These are phyloP conservation scores for Schoenoplectus tabernaemontani DNA, from an alignment of 202 grass and related monocot species.

Conservation along the genomic window DNA sequence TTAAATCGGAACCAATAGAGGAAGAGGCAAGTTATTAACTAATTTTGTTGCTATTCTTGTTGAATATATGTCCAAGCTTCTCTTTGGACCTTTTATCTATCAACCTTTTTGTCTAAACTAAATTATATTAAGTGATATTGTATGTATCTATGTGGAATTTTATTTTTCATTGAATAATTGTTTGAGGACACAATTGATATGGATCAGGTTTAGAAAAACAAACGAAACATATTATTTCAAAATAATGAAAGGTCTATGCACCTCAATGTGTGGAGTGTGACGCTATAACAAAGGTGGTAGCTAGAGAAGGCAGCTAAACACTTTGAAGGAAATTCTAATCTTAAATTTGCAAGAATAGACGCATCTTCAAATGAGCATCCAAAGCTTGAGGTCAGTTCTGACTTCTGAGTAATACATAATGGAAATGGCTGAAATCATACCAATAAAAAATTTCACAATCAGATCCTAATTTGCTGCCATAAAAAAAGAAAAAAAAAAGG, in stretches of 20 bases:
- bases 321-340: slow-evolving; percentile 53
- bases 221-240: slow-evolving; percentile 11
- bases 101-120: not conserved
- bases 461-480: too few relatives aligned
- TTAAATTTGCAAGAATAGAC: slow-evolving; percentile 88
- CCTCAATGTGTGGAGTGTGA: slow-evolving; percentile 84
- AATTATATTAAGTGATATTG: not conserved
- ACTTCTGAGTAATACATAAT: not conserved
- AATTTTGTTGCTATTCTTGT: not conserved
- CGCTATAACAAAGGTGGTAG: slow-evolving; percentile 53
- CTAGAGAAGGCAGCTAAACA: slow-evolving; percentile 62
- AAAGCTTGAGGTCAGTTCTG: slow-evolving; percentile 60
- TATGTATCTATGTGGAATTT: not conserved
- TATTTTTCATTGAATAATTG: not conserved
- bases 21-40: slow-evolving; percentile 45
- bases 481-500: too few relatives aligned
- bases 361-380: slow-evolving; percentile 97
- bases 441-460: not conserved
- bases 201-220: slow-evolving; percentile 14
- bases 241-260: slow-evolving; percentile 52
- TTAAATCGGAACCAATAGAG: slow-evolving; percentile 65
- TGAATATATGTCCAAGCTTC: not conserved
- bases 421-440: slow-evolving; percentile 9
- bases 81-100: too few relatives aligned
- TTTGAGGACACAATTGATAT: slow-evolving; percentile 1